These are phyloP conservation scores for Saccharomycopsis guyanensis DNA, from an alignment of 805 yeast species.

Conservation along the genomic window DNA sequence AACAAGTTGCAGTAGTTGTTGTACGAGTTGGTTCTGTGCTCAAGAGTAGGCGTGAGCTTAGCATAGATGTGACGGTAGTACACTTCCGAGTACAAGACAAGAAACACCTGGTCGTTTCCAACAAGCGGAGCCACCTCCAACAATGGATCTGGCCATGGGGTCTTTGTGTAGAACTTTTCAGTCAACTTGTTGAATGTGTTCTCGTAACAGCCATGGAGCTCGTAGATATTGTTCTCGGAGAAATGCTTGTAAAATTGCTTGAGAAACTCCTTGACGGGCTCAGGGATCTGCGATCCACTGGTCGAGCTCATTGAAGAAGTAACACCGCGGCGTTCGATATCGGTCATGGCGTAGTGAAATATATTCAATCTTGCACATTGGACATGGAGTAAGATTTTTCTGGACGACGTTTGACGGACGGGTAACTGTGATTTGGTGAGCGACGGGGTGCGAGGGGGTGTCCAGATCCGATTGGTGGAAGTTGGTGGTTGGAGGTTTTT, in stretches of 20 bases:
- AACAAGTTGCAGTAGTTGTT: slow-evolving; percentile 43
- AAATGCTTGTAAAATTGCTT: slow-evolving; percentile 36
- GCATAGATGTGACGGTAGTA: slow-evolving; percentile 45
- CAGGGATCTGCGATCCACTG: slow-evolving; percentile 29
- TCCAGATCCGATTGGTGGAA: too few relatives aligned
- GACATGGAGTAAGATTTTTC: too few relatives aligned
- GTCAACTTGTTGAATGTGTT: slow-evolving; percentile 37
- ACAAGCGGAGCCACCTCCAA: slow-evolving; percentile 37
- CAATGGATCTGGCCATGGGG: slow-evolving; percentile 41
- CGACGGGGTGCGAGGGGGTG: too few relatives aligned
- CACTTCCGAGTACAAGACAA: slow-evolving; percentile 40
- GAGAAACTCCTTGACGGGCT: slow-evolving; percentile 36
- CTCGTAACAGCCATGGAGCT: slow-evolving; percentile 38
- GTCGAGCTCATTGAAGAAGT: neutral
- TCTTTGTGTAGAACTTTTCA: slow-evolving; percentile 35
- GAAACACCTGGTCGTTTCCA: slow-evolving; percentile 36
- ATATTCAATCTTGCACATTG: too few relatives aligned
- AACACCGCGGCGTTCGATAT: too few relatives aligned
- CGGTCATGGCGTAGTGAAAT: too few relatives aligned
- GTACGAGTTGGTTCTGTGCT: slow-evolving; percentile 39
- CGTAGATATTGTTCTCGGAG: slow-evolving; percentile 36
- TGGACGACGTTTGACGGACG: too few relatives aligned
- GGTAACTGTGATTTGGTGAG: too few relatives aligned
- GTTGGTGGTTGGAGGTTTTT: too few relatives aligned
- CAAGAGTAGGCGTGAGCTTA: slow-evolving; percentile 34